These are phyloP conservation scores for Cucurbita ficifolia DNA, from an alignment of 306 rosid genomes.

Conservation along the genomic window DNA sequence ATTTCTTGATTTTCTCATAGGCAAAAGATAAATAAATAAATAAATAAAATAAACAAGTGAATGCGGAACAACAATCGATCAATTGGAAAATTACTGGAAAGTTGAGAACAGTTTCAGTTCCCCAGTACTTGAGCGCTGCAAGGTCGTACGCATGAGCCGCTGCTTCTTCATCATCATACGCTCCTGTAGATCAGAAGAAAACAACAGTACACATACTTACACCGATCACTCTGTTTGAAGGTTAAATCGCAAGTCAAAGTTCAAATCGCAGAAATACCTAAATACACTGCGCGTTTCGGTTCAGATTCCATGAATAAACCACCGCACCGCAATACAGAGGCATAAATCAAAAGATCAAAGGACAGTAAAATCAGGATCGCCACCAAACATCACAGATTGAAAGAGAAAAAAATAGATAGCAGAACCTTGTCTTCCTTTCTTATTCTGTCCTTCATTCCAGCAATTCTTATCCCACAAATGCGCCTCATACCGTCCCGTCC, in stretches of 20 bases:
- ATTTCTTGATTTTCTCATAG: neutral
- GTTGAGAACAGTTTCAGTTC: constrained; percentile 69
- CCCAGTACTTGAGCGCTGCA: constrained; percentile 99
- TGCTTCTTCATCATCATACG: constrained; percentile 82
- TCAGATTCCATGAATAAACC: constrained; percentile 3
- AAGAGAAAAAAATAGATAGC: neutral
- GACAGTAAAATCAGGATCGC: neutral
- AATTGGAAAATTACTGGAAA: constrained; percentile 39
- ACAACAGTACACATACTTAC: constrained; percentile 6
- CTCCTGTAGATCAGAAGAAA: constrained; percentile 30
- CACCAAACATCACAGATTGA: neutral
- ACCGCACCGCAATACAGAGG: constrained; percentile 12
- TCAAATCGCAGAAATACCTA: constrained; percentile 33
- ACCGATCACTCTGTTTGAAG: neutral
- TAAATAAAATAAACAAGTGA: neutral
- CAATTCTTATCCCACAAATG: constrained; percentile 95
- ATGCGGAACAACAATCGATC: neutral
- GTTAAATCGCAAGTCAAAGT: neutral
- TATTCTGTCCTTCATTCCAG: constrained; percentile 79
- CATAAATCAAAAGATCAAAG: neutral
- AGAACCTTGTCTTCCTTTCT: constrained; percentile 94
- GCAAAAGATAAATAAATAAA: too few species aligned
- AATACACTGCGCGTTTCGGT: constrained; percentile 47
- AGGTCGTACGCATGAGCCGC: constrained; percentile 99
- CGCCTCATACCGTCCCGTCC: constrained; percentile 96